Percentiles rank a stretch among this genome's conserved stretches.
These are phyloP conservation scores for Geotrichum armillariae DNA, from an alignment of 1,139 yeast species.

Conservation along the genomic window DNA sequence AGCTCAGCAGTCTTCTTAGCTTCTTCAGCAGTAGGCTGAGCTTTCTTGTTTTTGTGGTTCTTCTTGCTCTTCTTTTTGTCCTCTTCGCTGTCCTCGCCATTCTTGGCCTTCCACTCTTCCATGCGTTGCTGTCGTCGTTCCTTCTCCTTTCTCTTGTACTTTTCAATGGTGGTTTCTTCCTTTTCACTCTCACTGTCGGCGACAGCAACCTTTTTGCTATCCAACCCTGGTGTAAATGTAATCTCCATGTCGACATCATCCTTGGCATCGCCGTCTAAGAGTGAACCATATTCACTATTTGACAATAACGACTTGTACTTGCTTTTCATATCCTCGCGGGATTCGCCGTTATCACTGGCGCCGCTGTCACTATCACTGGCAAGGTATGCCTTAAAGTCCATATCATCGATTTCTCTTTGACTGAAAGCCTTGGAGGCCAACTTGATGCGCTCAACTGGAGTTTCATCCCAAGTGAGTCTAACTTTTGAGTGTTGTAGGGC, in stretches of 20 bases:
- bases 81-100: constrained; percentile 48
- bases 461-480: constrained; percentile 96
- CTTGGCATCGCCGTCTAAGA: constrained; percentile 46
- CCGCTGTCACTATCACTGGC: constrained; percentile 82
- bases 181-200: constrained; percentile 40
- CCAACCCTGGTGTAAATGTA: constrained; percentile 88
- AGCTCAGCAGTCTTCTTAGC: constrained; percentile 61
- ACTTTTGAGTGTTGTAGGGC: constrained; percentile 94
- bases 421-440: constrained; percentile 79
- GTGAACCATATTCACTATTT: constrained; percentile 39
- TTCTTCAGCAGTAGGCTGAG: constrained; percentile 30
- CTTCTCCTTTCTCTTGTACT: constrained; percentile 83
- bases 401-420: constrained; percentile 89
- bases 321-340: constrained; percentile 46
- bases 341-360: constrained; percentile 50
- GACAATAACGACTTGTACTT: constrained; percentile 69
- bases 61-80: constrained; percentile 33
- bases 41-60: constrained; percentile 29
- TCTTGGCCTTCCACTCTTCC: constrained; percentile 64
- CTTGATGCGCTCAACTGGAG: constrained; percentile 86
- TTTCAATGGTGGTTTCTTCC: constrained; percentile 79
- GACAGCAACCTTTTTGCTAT: constrained; percentile 43
- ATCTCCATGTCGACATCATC: constrained; percentile 91
- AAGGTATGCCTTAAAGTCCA: constrained; percentile 93
- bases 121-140: constrained; percentile 85